Evolutionary conservation across 805 yeast genomes (phyloP), one percentile per base, ranked within the genome.

Genomic region (Candida parachauliodes): DNA sequence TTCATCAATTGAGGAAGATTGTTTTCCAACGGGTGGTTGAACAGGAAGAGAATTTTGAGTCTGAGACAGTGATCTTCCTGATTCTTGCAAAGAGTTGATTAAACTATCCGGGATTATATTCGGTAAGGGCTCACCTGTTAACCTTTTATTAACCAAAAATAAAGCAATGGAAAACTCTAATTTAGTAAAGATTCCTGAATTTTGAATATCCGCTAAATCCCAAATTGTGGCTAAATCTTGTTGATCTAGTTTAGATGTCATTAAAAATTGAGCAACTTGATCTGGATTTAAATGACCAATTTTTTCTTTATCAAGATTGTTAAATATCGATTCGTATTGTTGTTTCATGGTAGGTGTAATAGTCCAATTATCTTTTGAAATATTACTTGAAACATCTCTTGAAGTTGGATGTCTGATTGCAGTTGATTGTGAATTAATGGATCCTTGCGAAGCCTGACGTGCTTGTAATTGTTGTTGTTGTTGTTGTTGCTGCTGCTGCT

Each of bases 171-270:
- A 81, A 59, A 93, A 93, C 58, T 93, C 98, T 46, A 77, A 70
- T 51, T 75, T 78, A 34, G 86, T 73, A 54, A 93, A 88, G 28
- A 74, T 74, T 18, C 96, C 97, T 30, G 85, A 78, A 59, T 88
- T 88, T 48, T 86, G 83, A 44, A 88, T 74, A 57, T 93, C 97
- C 8, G 98, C 79, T 48, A 93, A 70, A 61, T 93, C 98, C 99
- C 99, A 93, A 29, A 91, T 80, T 17, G 78, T 65, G 1, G 98
- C 98, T 45, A 93, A 72, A 15, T 78, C 80, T 36, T 86, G 89
- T 52, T 89, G 96, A 36, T 81, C 74, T 42, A 93, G 74, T 44
- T 86, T 84, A 2, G 98, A 91, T 8, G 93, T 83, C 72, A 87
- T 80, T 50, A 93, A 76, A 56, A 89, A 88, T 6, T 83, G 81